These are phyloP conservation scores for Aspergillus sp. DNA, from an alignment of 2,329 filamentous ascomycete species.

Conservation along the genomic window DNA sequence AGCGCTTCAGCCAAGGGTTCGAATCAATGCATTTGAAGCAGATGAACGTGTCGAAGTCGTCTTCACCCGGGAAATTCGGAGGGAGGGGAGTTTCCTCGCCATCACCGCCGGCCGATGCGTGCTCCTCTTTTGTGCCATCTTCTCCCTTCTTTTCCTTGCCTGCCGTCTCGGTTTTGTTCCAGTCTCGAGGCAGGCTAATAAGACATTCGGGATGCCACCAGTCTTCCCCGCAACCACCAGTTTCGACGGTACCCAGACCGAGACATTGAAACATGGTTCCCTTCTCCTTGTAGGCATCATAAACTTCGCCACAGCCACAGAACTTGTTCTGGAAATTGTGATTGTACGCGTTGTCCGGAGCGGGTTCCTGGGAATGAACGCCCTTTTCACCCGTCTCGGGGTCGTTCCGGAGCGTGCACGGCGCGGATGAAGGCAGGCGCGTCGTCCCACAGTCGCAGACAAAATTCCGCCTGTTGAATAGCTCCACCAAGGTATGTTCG, in stretches of 20 bases:
- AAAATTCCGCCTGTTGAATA: conserved; percentile 92
- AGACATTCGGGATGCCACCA: conserved; percentile 96
- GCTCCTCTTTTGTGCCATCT: conserved; percentile 10
- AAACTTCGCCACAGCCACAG: conserved; percentile 79
- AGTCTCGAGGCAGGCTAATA: conserved; percentile 66
- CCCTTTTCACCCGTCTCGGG: conserved; percentile 65
- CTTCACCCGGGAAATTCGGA: conserved; percentile 77
- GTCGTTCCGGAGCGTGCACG: conserved; percentile 69
- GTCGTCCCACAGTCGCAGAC: conserved; percentile 93
- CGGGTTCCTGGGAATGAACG: conserved; percentile 62
- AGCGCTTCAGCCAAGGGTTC: conserved; percentile 83
- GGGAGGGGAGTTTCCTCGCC: conserved; percentile 57
- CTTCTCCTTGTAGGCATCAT: conserved; percentile 80
- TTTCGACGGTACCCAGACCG: conserved; percentile 67
- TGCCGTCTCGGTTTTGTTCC: conserved; percentile 34
- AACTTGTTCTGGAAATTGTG: conserved; percentile 92
- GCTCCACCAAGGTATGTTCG: conserved; percentile 86
- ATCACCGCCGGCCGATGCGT: conserved; percentile 22
- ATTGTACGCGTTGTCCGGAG: conserved; percentile 77
- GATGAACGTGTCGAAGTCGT: conserved; percentile 79
- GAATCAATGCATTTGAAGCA: conserved; percentile 90
- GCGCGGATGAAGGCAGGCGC: conserved; percentile 58
- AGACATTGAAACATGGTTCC: conserved; percentile 98
- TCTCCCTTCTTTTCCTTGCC: conserved; percentile 20
- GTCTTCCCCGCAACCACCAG: conserved; percentile 88